Conservation (phyloP, 257 asterid genomes). For the Henckelia pumila region DNA sequence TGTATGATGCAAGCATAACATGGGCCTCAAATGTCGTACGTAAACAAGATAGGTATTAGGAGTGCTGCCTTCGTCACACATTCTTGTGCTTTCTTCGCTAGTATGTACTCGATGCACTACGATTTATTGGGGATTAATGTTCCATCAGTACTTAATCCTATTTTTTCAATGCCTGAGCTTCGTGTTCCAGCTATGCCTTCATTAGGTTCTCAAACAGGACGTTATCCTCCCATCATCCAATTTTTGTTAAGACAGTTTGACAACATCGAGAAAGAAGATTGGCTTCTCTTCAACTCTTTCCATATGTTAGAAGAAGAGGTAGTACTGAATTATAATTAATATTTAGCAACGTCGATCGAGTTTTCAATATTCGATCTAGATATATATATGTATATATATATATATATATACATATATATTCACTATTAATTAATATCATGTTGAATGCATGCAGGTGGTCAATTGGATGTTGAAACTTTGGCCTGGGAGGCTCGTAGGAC, state of each 20-base stretch:
- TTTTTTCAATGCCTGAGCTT: constrained; percentile 29
- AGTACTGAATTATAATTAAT: too few relatives aligned
- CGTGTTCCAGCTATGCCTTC: constrained; percentile 49
- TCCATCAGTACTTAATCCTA: constrained; percentile 34
- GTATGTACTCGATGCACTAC: constrained; percentile 50
- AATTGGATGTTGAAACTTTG: constrained; percentile 52
- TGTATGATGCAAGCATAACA: too few relatives aligned
- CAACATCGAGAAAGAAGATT: constrained; percentile 44
- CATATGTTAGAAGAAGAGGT: constrained; percentile 55
- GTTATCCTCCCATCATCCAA: constrained; percentile 42
- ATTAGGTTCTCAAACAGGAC: constrained; percentile 45
- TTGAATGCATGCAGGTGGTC: constrained; percentile 36
- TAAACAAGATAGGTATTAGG: too few relatives aligned
- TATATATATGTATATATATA: too few relatives aligned
- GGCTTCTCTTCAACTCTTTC: constrained; percentile 67
- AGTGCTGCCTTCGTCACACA: too few relatives aligned
- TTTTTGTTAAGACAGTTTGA: constrained; percentile 43
- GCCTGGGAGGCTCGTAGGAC: constrained; percentile 51
- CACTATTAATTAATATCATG: too few relatives aligned
- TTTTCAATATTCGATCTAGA: constrained; percentile 3
- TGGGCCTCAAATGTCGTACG: too few relatives aligned
- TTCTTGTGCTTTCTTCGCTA: constrained; percentile 53
- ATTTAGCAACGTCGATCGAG: neutral
- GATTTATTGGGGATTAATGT: constrained; percentile 35
- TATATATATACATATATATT: too few relatives aligned